Conservation (phyloP, 768 basidiomycete species). For the Flagelloscypha sp. region DNA sequence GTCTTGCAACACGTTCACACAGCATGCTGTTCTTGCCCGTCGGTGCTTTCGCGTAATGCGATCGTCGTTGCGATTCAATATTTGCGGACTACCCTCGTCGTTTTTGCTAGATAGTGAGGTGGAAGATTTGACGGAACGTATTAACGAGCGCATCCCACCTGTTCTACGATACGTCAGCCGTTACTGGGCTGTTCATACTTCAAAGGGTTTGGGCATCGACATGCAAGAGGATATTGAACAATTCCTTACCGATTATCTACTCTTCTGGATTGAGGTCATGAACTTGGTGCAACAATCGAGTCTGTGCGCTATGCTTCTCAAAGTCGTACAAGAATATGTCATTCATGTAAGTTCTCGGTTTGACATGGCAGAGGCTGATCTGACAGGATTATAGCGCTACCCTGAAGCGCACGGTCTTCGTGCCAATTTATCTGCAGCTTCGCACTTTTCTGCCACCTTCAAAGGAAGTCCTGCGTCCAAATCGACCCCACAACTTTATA, state of each 20-base stretch:
- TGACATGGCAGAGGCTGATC: background rate
- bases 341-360: background rate
- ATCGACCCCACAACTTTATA: background rate
- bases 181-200: background rate
- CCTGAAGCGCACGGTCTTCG: too few relatives aligned
- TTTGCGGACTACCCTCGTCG: background rate
- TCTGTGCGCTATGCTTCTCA: background rate
- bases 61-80: background rate
- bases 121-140: background rate
- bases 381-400: too few relatives aligned
- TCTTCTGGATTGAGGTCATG: background rate
- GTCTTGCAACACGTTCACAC: background rate
- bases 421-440: background rate
- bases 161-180: background rate
- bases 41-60: background rate
- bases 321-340: background rate
- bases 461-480: background rate
- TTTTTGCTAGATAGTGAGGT: background rate
- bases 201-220: too few relatives aligned
- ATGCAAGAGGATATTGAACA: too few relatives aligned
- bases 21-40: background rate
- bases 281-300: background rate
- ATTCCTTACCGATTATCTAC: background rate
- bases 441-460: background rate
- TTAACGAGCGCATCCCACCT: background rate